phyloP scores from a whole-genome alignment of 257 asterid genomes.

The Gentiana macrophylla region DNA sequence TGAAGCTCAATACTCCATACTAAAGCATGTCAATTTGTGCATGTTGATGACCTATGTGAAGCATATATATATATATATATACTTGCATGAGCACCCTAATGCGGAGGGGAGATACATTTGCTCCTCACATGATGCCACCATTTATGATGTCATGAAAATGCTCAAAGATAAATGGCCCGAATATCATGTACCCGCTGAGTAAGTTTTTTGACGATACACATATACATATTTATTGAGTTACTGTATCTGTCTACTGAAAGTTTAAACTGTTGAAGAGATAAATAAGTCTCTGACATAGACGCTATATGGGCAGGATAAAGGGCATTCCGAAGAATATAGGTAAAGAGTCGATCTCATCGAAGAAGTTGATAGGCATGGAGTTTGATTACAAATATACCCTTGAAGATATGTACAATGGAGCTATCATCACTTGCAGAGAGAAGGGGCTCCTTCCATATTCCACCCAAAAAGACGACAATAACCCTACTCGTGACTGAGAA shows the following conservation, averaged over 20 bases:
- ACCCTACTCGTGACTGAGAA: too few species aligned
- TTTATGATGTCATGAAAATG: conserved; percentile 52
- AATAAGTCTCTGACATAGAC: too few species aligned
- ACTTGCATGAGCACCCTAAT: conserved; percentile 67
- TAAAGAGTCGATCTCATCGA: conserved; percentile 58
- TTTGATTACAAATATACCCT: conserved; percentile 58
- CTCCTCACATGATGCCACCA: conserved; percentile 68
- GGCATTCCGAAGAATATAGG: conserved; percentile 62
- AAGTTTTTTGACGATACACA: conserved; percentile 11
- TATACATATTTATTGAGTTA: too few species aligned
- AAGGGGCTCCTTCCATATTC: conserved; percentile 66
- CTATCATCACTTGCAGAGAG: conserved; percentile 62
- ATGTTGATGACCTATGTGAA: conserved; percentile 69
- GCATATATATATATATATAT: conserved; percentile 46
- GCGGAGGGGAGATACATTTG: conserved; percentile 78
- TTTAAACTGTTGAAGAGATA: too few species aligned
- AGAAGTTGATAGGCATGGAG: conserved; percentile 59
- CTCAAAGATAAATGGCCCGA: conserved; percentile 73
- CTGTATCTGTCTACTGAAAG: too few species aligned
- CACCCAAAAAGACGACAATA: conserved; percentile 6
- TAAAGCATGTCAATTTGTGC: conserved; percentile 83
- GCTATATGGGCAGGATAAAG: conserved; percentile 39
- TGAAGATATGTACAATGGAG: conserved; percentile 72
- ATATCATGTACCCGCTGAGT: conserved; percentile 57
- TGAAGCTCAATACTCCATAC: conserved; percentile 70